Base-by-base conservation (phyloP, 106 monocot genomes). In the Dendrobium chrysotoxum region DNA sequence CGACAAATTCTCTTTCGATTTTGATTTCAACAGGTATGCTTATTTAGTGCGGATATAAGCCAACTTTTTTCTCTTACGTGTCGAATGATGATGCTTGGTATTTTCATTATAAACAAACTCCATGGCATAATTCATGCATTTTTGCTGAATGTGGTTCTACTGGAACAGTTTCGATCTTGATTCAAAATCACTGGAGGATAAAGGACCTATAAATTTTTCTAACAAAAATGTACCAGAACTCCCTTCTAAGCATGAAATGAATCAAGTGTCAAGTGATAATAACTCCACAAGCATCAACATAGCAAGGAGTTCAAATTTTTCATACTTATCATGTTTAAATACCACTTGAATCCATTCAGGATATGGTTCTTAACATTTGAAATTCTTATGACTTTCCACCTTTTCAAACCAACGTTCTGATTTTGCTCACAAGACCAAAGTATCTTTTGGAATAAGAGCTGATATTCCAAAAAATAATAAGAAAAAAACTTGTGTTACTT, bases 1-100 rank as follows among this genome's bases (percentile, higher is more conserved):
- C 35, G 86, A 87, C 12, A 81, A 83, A 3, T 98, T 94, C 81
- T 88, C 94, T 74, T 98, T 94, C 78, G 81, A 83, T 75, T 98
- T 98, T 92, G 92, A 94, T 87, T 95, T 98, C 44, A 86, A 90
- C 58, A 91, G 86, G 97, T 94, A 95, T 57, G 86, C 82, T 76
- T 16, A n/a, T 74, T 71, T 8, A 39, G 40, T 68, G 40, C 9
- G 18, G 73, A 73, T 73, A 40, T 39, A 20, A 73, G 20, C 30
- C 38, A 72, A 2, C 12, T 46, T 9, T 81, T 16, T 71, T 31
- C 44, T 54, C 12, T 44, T 44, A 75, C 40, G 7, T 79, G 57
- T 25, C 10, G 10, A 78, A 72, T 72, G 35, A 28, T 40, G 57
- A 28, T 50, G 44, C 17, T 7, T 57, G 72, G 30, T 18, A 65